Percentiles rank a stretch among this genome's conserved stretches.
Conservation (phyloP, 2,329 filamentous ascomycete species). For the Penicillium crustosum region DNA sequence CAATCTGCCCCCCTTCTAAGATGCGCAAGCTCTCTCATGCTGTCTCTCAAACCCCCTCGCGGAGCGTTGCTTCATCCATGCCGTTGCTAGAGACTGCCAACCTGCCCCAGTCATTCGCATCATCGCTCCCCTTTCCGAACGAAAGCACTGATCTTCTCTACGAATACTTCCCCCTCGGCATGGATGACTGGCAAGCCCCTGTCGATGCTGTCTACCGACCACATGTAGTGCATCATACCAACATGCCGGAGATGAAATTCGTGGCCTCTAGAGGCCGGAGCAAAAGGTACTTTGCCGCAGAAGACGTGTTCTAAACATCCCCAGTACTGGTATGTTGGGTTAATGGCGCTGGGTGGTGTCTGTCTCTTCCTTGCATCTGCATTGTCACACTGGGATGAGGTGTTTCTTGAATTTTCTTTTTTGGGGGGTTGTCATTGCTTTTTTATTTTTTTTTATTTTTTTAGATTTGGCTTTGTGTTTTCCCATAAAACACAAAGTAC, state of each 20-base stretch:
- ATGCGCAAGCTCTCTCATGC: conserved; percentile 40
- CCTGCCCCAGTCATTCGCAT: conserved; percentile 55
- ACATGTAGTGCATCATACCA: conserved; percentile 89
- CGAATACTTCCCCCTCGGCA: conserved; percentile 87
- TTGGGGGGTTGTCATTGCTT: not conserved
- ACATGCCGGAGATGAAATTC: conserved; percentile 67
- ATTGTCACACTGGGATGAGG: conserved; percentile 16
- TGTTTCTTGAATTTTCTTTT: conserved; percentile 9
- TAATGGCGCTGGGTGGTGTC: conserved; percentile 12
- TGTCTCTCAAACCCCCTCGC: conserved; percentile 30
- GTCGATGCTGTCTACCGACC: conserved; percentile 88
- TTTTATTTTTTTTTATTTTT: too few species aligned
- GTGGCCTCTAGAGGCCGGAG: conserved; percentile 64
- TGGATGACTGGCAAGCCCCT: conserved; percentile 89
- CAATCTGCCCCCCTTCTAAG: conserved; percentile 39
- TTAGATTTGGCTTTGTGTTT: conserved; percentile 13
- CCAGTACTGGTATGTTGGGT: not conserved
- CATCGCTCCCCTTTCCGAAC: conserved; percentile 45
- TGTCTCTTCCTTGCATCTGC: conserved; percentile 19
- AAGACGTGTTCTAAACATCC: conserved; percentile 43
- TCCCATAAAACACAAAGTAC: not conserved
- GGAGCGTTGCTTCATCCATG: conserved; percentile 34
- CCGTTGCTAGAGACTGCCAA: conserved; percentile 35
- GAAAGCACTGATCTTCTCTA: conserved; percentile 84
- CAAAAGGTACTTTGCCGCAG: conserved; percentile 71